A percentile compares a stretch with the other conserved stretches of the same genome.
phyloP scores from a whole-genome alignment of 2,329 filamentous ascomycete species.

The Sporothrix pallida region DNA sequence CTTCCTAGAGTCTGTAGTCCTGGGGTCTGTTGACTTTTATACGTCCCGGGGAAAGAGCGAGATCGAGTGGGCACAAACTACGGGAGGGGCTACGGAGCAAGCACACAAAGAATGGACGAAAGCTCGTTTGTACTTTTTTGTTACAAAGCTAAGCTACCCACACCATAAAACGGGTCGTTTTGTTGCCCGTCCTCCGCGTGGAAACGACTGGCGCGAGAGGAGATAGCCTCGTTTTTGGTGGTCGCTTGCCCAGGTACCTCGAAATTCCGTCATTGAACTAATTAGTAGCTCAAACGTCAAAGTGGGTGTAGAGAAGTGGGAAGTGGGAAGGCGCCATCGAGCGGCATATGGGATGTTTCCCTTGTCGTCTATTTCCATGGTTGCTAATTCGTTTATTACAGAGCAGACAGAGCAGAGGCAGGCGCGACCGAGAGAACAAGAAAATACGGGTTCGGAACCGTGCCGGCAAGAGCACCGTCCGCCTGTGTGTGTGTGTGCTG shows the following conservation, averaged over 20 bases:
- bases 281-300: slow-evolving; percentile 1
- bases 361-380: background rate
- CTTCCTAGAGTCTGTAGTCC: background rate
- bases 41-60: background rate
- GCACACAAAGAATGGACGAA: background rate
- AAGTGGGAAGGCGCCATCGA: slow-evolving; percentile 20
- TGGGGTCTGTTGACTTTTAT: background rate
- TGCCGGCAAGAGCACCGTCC: slow-evolving; percentile 9
- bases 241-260: background rate
- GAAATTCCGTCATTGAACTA: slow-evolving; percentile 19
- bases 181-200: background rate
- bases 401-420: background rate
- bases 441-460: slow-evolving; percentile 20
- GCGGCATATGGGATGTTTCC: background rate
- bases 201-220: background rate
- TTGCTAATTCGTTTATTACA: background rate
- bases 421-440: background rate
- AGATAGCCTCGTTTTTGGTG: background rate
- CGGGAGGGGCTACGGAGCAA: background rate
- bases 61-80: background rate
- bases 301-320: background rate
- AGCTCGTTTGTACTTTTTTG: background rate
- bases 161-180: background rate
- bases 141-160: background rate
- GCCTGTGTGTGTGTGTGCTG: background rate